phyloP scores from a whole-genome alignment of 2,329 filamentous ascomycete species.

The Aureobasidium mangrovei region DNA sequence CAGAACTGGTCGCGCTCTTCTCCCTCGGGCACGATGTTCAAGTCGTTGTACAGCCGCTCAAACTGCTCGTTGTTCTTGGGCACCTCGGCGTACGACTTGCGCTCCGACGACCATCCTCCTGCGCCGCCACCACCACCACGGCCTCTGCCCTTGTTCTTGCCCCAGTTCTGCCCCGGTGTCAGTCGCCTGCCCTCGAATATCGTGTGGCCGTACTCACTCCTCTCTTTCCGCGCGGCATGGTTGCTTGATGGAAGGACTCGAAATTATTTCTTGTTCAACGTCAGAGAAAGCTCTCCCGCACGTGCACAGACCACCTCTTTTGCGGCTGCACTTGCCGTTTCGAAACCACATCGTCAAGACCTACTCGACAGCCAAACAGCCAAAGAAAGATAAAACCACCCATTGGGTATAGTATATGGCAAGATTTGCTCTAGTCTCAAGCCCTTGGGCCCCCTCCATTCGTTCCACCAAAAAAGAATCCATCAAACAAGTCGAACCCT shows the following conservation, averaged over 20 bases:
- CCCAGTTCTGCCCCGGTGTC: conserved; percentile 1
- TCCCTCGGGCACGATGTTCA: conserved; percentile 61
- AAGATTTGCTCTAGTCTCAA: too few species aligned
- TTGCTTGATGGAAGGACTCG: background rate
- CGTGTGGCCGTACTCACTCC: background rate
- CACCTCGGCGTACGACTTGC: conserved; percentile 51
- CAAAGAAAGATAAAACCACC: background rate
- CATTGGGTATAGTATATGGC: background rate
- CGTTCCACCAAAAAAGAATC: conserved; percentile 58
- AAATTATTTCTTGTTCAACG: background rate
- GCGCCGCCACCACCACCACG: conserved; percentile 29
- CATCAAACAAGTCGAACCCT: conserved; percentile 50
- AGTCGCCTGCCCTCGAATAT: background rate
- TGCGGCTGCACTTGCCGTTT: too few species aligned
- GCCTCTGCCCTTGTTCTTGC: conserved; percentile 22
- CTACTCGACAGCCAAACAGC: too few species aligned
- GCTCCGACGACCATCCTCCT: conserved; percentile 29
- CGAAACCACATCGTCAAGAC: too few species aligned
- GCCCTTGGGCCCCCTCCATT: background rate
- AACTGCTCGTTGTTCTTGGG: conserved; percentile 75
- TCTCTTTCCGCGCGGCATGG: conserved; percentile 8
- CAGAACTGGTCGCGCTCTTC: conserved; percentile 77
- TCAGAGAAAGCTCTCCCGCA: background rate
- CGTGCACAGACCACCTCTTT: background rate
- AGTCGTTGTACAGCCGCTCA: conserved; percentile 75